phyloP scores from a whole-genome alignment of 2,329 filamentous ascomycete species.

The Cadophora sp. region DNA sequence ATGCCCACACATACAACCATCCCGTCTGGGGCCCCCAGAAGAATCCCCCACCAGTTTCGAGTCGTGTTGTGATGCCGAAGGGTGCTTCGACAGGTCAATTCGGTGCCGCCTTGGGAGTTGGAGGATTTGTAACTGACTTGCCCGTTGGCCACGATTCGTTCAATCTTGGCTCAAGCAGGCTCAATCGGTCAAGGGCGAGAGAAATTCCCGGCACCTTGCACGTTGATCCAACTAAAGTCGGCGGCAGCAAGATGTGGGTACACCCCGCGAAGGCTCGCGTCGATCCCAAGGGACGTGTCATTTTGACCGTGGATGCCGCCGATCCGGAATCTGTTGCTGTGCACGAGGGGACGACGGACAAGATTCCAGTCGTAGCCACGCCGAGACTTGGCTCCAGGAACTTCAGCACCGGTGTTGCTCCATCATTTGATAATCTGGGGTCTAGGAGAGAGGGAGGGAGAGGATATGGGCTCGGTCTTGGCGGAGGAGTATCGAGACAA shows the following conservation, averaged over 20 bases:
- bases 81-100: constrained; percentile 42
- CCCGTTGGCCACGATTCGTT: constrained; percentile 31
- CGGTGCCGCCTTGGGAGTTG: constrained; percentile 41
- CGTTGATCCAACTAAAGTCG: constrained; percentile 42
- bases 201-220: constrained; percentile 32
- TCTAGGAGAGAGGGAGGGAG: neutral
- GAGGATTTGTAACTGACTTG: constrained; percentile 42
- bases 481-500: neutral
- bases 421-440: neutral
- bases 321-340: constrained; percentile 41
- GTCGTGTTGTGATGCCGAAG: constrained; percentile 61
- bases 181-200: constrained; percentile 7
- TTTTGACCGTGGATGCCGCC: constrained; percentile 37
- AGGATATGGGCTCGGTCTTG: constrained; percentile 7
- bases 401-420: neutral
- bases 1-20: constrained; percentile 63
- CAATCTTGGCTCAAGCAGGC: constrained; percentile 4
- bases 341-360: constrained; percentile 31
- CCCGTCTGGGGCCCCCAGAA: constrained; percentile 65
- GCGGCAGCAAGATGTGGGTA: constrained; percentile 44
- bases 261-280: constrained; percentile 39
- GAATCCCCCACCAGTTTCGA: constrained; percentile 57
- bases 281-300: constrained; percentile 42
- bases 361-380: constrained; percentile 1
- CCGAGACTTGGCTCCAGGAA: constrained; percentile 4